Percentiles rank a stretch among this genome's conserved stretches.
Conservation (phyloP, 805 yeast species). For the Ogataea saltuana region DNA sequence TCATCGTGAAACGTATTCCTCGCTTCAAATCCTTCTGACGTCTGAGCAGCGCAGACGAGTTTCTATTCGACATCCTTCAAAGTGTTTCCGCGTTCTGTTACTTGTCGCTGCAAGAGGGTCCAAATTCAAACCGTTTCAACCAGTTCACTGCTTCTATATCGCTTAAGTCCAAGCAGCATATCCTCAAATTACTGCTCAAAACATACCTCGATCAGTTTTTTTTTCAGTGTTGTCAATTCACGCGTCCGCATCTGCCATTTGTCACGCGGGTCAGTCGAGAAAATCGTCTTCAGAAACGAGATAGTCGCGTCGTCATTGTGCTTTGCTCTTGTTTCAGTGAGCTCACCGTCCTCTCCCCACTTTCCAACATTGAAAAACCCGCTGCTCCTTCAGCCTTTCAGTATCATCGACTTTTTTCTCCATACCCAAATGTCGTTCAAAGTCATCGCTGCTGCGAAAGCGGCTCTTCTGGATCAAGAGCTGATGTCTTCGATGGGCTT, state of each 20-base stretch:
- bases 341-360: background rate
- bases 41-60: constrained; percentile 38
- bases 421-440: constrained; percentile 39
- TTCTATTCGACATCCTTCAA: constrained; percentile 21
- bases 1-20: constrained; percentile 70
- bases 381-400: background rate
- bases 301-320: background rate
- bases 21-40: constrained; percentile 68
- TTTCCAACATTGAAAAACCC: background rate
- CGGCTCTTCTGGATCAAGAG: constrained; percentile 79
- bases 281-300: background rate
- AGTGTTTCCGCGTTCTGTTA: background rate
- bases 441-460: constrained; percentile 52
- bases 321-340: no score
- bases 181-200: background rate
- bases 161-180: no score
- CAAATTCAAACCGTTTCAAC: background rate
- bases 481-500: constrained; percentile 79
- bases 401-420: no score
- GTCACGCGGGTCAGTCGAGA: constrained; percentile 2
- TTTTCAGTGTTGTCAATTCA: constrained; percentile 12
- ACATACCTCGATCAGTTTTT: background rate
- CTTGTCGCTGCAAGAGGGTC: no score
- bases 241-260: constrained; percentile 13
- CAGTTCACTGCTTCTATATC: background rate